phyloP scores from a whole-genome alignment of 1,284 basidiomycete genomes.

The Rhizopogon parksii region DNA sequence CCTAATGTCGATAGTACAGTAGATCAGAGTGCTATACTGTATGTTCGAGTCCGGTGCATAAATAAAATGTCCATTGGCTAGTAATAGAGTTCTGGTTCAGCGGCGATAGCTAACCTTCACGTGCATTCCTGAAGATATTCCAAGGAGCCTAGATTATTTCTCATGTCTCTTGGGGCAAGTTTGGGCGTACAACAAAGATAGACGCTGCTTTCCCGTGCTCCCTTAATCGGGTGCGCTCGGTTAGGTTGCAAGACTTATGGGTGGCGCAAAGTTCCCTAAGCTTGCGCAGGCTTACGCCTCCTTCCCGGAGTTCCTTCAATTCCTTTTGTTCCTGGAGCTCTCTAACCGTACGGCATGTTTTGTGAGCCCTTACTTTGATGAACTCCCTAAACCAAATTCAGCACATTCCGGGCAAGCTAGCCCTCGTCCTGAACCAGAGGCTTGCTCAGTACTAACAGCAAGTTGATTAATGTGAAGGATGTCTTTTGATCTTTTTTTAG shows the following conservation, averaged over 20 bases:
- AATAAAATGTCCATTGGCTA: too few species aligned
- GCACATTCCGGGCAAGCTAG: background rate
- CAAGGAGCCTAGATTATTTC: background rate
- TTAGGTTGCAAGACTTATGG: background rate
- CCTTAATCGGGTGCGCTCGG: background rate
- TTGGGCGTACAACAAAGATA: background rate
- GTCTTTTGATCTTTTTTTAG: too few species aligned
- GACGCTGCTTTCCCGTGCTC: background rate
- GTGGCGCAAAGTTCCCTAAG: background rate
- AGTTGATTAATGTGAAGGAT: too few species aligned
- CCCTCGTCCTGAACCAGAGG: background rate
- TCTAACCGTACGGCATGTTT: background rate
- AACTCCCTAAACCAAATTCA: background rate
- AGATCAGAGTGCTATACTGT: too few species aligned
- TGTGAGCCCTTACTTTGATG: background rate
- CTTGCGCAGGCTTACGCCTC: background rate
- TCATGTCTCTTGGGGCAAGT: background rate
- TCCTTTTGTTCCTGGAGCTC: background rate
- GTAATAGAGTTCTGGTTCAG: slow-evolving; percentile 11
- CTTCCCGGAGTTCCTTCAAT: background rate
- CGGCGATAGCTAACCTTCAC: slow-evolving; percentile 11
- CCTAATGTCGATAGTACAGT: too few species aligned
- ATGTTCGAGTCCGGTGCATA: too few species aligned
- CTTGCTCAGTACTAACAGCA: background rate
- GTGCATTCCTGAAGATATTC: slow-evolving; percentile 7